A percentile compares a stretch with the other conserved stretches of the same genome.
Conservation (phyloP, 257 asterid genomes). For the Leonotis leonurus region DNA sequence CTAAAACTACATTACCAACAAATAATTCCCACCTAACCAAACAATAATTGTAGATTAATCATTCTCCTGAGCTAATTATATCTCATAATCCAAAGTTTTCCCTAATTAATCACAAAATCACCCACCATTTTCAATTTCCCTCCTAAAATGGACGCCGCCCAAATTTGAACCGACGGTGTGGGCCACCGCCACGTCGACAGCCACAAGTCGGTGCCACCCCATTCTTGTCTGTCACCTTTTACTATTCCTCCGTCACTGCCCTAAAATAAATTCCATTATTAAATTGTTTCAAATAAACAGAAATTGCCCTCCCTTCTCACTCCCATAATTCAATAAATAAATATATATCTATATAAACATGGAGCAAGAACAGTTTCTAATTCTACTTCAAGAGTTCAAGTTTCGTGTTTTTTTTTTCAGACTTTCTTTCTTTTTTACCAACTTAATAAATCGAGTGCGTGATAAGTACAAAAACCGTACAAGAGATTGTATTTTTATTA, state of each 20-base stretch:
- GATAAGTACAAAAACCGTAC: too few relatives aligned
- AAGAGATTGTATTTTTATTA: too few relatives aligned
- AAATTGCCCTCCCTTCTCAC: background rate
- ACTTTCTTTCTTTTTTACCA: too few relatives aligned
- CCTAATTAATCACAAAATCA: background rate
- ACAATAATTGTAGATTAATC: background rate
- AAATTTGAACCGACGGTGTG: constrained; percentile 37
- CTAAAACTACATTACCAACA: background rate
- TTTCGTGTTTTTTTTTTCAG: too few relatives aligned
- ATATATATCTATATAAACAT: background rate
- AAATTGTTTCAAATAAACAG: too few relatives aligned
- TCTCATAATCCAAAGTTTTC: background rate
- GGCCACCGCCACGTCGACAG: constrained; percentile 27
- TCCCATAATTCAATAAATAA: background rate
- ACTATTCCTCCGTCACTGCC: constrained; percentile 8
- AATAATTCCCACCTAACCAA: constrained; percentile 3
- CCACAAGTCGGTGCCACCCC: constrained; percentile 59
- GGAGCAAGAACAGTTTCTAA: background rate
- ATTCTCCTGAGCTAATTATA: background rate
- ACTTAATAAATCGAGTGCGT: too few relatives aligned
- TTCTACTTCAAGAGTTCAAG: constrained; percentile 1
- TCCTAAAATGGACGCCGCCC: constrained; percentile 50
- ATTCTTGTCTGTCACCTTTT: constrained; percentile 36
- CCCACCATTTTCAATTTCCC: constrained; percentile 30
- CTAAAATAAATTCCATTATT: background rate